phyloP scores from a whole-genome alignment of 805 yeast genomes.

The Starmerella potacharoeniae region DNA sequence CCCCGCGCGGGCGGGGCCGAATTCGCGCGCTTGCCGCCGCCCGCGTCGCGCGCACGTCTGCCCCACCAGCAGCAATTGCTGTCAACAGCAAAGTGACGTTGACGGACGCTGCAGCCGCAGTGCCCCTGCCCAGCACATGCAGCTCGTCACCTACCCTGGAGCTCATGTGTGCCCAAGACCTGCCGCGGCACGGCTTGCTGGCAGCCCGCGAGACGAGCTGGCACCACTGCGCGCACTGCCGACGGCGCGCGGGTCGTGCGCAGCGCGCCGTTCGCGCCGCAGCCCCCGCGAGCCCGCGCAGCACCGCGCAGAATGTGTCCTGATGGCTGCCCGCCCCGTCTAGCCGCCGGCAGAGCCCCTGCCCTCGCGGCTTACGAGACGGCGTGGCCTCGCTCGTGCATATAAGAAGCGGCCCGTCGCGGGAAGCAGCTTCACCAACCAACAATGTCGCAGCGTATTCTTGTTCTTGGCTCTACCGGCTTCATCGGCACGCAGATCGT shows the following conservation, averaged over 20 bases:
- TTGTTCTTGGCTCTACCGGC: conserved; percentile 22
- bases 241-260: too few relatives aligned
- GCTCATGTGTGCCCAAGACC: neutral
- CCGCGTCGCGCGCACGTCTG: neutral
- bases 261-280: too few relatives aligned
- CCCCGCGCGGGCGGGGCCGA: too few relatives aligned
- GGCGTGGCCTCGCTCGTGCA: neutral
- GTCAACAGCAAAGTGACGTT: neutral
- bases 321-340: too few relatives aligned
- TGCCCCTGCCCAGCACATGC: neutral
- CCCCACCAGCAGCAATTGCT: neutral
- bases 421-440: neutral
- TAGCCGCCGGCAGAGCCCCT: too few relatives aligned
- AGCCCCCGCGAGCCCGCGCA: too few relatives aligned
- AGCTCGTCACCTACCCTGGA: neutral
- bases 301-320: too few relatives aligned
- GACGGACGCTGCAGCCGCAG: neutral
- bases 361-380: neutral
- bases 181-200: too few relatives aligned
- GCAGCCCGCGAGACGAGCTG: too few relatives aligned
- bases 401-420: neutral
- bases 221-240: too few relatives aligned
- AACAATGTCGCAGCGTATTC: conserved; percentile 7
- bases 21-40: too few relatives aligned
- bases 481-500: conserved; percentile 28